Evolutionary conservation across 768 basidiomycete genomes (phyloP).

Genomic region (Termitomyces sp.): DNA sequence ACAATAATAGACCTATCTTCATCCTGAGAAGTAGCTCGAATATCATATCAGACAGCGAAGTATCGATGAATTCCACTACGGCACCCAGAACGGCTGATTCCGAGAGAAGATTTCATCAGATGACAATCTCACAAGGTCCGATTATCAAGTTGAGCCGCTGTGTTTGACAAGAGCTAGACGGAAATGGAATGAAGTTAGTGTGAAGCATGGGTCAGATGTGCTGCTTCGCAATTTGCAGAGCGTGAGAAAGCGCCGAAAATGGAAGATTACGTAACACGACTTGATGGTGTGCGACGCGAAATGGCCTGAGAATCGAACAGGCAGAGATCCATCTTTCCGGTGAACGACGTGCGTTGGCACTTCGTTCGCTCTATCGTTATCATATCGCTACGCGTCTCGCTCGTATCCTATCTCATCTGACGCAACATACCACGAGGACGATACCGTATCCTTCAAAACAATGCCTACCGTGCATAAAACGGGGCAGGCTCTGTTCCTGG

Average conservation of each 20-base stretch:
- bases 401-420: slow-evolving; percentile 3
- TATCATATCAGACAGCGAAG: not conserved
- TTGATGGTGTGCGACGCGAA: slow-evolving; percentile 13
- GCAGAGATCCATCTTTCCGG: slow-evolving; percentile 13
- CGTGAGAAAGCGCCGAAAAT: slow-evolving; percentile 10
- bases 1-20: not conserved
- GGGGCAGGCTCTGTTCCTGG: slow-evolving; percentile 62
- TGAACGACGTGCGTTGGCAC: slow-evolving; percentile 12
- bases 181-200: not conserved
- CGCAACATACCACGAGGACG: slow-evolving; percentile 15
- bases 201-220: not conserved
- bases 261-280: slow-evolving; percentile 10
- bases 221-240: not conserved
- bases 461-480: slow-evolving; percentile 41
- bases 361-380: slow-evolving; percentile 9
- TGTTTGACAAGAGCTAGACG: not conserved
- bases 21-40: no score
- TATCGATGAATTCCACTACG: not conserved
- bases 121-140: not conserved
- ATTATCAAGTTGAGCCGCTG: not conserved
- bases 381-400: slow-evolving; percentile 8
- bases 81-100: not conserved
- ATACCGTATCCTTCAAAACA: slow-evolving; percentile 20
- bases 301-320: slow-evolving; percentile 16
- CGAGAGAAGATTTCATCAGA: not conserved